These are phyloP conservation scores for Petunia axillaris DNA, from an alignment of 257 asterid species.

Conservation along the genomic window DNA sequence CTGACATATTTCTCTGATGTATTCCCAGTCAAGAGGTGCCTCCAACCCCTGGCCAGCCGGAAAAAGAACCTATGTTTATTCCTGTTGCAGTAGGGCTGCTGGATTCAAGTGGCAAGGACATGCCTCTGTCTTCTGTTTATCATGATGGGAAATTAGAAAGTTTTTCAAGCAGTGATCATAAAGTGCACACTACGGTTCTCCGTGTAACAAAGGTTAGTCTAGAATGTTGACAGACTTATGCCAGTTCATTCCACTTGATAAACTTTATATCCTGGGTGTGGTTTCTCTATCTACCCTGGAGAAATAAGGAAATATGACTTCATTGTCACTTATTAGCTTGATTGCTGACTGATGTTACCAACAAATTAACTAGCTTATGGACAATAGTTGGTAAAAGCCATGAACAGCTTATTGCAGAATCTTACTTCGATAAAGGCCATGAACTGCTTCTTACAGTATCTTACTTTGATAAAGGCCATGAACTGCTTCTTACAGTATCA, in stretches of 20 bases:
- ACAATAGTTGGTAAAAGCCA: not conserved
- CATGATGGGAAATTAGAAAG: constrained; percentile 61
- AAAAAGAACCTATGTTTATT: constrained; percentile 84
- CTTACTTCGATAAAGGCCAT: no score
- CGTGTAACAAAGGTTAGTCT: constrained; percentile 67
- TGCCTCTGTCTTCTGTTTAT: constrained; percentile 59
- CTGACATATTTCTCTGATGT: constrained; percentile 28
- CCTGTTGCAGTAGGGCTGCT: constrained; percentile 78
- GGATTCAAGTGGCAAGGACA: constrained; percentile 67
- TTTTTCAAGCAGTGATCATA: constrained; percentile 42
- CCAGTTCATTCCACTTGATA: constrained; percentile 9
- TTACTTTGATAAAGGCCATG: not conserved
- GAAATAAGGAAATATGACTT: not conserved
- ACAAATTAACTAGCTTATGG: not conserved
- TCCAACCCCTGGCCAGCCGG: constrained; percentile 83
- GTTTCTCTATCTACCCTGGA: not conserved
- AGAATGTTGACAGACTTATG: not conserved
- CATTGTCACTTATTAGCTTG: not conserved
- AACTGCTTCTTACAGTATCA: not conserved
- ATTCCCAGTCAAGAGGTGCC: constrained; percentile 92
- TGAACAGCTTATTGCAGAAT: no score
- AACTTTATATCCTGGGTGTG: not conserved
- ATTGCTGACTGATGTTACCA: not conserved
- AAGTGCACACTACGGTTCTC: constrained; percentile 59
- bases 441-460: no score